Base-by-base conservation (phyloP, 257 asterid species). In the Ajuga chamaepitys region DNA sequence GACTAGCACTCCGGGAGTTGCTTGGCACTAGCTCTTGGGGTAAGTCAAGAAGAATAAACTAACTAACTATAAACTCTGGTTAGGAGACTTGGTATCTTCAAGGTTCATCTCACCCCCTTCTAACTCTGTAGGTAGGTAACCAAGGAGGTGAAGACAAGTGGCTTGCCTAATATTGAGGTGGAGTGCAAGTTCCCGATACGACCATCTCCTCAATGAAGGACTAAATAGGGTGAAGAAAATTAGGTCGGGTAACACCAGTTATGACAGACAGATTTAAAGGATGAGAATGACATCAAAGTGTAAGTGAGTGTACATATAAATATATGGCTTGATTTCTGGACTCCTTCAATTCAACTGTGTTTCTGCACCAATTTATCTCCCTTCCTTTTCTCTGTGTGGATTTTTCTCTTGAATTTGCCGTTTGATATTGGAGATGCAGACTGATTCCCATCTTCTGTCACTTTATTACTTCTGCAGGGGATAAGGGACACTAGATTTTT, bases 1-100 rank as follows among this genome's bases (percentile, higher is more conserved):
- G 74, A 77, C 78, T 35, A 84, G 20, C 70, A 60, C 89, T n/a
- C 84, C 88, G 0, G 95, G 91, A 41, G 88, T 87, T 51, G 85
- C 84, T 42, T 89, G 99, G 96, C 88, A 83, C 40, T 83, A 80
- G 80, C 74, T 32, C 53, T 17, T 32, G 47, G 13, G 37, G 58
- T 63, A 5, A 50, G 51, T 63, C 6, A 2, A 28, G 34, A 2
- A 2, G 34, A 28, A 2, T 8, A 3, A 4, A 4, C 37, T 1
- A 30, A 30, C n/a, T 30, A 30, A 1, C 37, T 30, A 28, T 5
- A 28, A 28, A 28, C 34, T 5, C 34, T 28, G 34, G 34, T 2
- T n/a, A 28, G 34, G 2, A 28, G 5, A 28, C 2, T 28, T 28
- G 34, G 5, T 2, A 28, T n/a, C n/a, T n/a, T n/a, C n/a, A n/a